These are phyloP conservation scores for Agrostemma githago DNA, from an alignment of 148 eudicot species.

Conservation along the genomic window DNA sequence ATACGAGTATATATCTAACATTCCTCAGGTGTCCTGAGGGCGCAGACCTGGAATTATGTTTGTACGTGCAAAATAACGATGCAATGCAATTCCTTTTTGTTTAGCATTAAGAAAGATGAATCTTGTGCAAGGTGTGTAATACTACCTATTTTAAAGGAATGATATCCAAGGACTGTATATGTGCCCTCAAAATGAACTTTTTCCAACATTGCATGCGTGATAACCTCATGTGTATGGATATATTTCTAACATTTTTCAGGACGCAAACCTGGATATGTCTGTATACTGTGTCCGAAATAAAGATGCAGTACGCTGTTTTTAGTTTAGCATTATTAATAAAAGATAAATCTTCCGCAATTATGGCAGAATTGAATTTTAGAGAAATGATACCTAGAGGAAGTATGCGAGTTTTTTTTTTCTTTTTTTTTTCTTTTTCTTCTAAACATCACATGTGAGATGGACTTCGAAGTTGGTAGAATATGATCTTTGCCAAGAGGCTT, in stretches of 20 bases:
- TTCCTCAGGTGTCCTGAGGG: background rate
- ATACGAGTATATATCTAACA: background rate
- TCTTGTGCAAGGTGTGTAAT: background rate
- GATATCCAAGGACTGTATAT: background rate
- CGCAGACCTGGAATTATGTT: too few relatives aligned
- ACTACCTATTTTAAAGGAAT: background rate
- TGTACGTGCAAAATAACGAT: background rate
- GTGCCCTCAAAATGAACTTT: background rate
- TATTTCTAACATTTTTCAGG: too few relatives aligned
- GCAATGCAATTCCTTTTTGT: background rate
- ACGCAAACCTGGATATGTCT: too few relatives aligned
- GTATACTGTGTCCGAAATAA: too few relatives aligned
- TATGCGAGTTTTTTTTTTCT: too few relatives aligned
- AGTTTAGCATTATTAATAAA: too few relatives aligned
- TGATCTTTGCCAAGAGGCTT: background rate
- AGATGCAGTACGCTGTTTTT: too few relatives aligned
- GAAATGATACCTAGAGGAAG: too few relatives aligned
- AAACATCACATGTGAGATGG: background rate
- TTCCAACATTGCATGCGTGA: too few relatives aligned
- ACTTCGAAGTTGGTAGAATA: background rate
- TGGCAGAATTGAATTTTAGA: too few relatives aligned
- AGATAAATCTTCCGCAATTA: too few relatives aligned
- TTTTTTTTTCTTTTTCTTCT: background rate
- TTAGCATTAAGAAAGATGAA: conserved; percentile 1
- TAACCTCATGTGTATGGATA: too few relatives aligned